Conservation (phyloP, 2,329 filamentous ascomycete genomes). For the Triangularia setosa region DNA sequence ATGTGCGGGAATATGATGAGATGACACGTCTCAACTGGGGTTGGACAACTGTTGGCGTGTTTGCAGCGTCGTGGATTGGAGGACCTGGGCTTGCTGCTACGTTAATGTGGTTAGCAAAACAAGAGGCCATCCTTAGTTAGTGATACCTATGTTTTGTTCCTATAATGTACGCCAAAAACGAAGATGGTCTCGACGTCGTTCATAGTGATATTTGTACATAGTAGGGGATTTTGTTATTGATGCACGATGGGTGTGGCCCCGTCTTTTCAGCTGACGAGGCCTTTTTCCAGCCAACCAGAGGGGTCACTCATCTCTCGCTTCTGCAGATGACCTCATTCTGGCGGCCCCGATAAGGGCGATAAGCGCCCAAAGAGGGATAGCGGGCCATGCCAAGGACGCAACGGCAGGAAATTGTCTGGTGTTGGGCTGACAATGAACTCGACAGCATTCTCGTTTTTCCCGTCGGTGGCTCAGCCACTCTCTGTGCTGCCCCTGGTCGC, state of each 20-base stretch:
- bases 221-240: too few relatives aligned
- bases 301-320: background rate
- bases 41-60: too few relatives aligned
- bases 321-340: constrained; percentile 12
- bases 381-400: background rate
- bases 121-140: background rate
- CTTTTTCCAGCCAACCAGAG: constrained; percentile 1
- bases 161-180: too few relatives aligned
- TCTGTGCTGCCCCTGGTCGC: background rate
- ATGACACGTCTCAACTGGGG: background rate
- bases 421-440: background rate
- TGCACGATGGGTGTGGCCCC: background rate
- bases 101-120: background rate
- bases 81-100: too few relatives aligned
- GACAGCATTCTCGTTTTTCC: background rate
- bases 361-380: background rate
- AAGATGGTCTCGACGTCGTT: background rate
- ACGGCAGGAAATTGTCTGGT: constrained; percentile 4
- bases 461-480: background rate
- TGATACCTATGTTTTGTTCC: background rate
- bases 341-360: background rate
- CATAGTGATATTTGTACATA: too few relatives aligned
- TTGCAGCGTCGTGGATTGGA: too few relatives aligned
- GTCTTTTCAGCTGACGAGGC: constrained; percentile 4
- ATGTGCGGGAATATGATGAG: background rate